Conservation (phyloP, 441 rosid genomes). For the Pelargonium exstipulatum region DNA sequence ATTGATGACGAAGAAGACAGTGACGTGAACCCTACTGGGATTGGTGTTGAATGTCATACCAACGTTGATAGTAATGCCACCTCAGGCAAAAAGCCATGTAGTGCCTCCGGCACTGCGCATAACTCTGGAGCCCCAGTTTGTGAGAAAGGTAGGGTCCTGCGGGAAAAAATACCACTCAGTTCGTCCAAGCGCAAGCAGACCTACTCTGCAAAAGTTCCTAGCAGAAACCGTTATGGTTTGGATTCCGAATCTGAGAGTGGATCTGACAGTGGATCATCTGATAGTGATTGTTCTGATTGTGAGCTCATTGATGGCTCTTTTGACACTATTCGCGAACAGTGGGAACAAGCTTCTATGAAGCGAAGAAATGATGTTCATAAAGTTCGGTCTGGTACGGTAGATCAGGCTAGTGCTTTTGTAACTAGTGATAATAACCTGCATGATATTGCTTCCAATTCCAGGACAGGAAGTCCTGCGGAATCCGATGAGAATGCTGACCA, state of each 20-base stretch:
- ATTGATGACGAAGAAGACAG: not conserved
- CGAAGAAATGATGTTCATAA: not conserved
- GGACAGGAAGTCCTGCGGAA: not conserved
- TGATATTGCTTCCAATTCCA: not conserved
- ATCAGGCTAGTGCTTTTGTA: not conserved
- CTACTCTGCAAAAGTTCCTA: not conserved
- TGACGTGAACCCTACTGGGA: not conserved
- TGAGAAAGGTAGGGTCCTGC: not conserved
- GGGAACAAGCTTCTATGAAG: not conserved
- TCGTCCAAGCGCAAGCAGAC: not conserved
- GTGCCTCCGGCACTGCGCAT: no score
- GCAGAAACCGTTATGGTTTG: not conserved
- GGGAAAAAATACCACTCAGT: not conserved
- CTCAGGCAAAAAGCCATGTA: no score
- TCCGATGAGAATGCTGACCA: not conserved
- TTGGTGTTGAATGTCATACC: not conserved
- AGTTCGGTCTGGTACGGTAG: not conserved
- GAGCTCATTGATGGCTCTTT: not conserved
- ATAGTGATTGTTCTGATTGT: slow-evolving; percentile 7
- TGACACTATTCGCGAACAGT: not conserved
- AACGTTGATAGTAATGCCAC: not conserved
- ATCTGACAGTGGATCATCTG: not conserved
- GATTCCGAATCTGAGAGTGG: slow-evolving; percentile 1
- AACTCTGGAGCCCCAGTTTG: no score
- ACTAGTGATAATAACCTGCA: not conserved